Evolutionary conservation across 2,329 filamentous ascomycete genomes (phyloP), one percentile per base, ranked within the genome.

Genomic region (Cladophialophora yegresii): DNA sequence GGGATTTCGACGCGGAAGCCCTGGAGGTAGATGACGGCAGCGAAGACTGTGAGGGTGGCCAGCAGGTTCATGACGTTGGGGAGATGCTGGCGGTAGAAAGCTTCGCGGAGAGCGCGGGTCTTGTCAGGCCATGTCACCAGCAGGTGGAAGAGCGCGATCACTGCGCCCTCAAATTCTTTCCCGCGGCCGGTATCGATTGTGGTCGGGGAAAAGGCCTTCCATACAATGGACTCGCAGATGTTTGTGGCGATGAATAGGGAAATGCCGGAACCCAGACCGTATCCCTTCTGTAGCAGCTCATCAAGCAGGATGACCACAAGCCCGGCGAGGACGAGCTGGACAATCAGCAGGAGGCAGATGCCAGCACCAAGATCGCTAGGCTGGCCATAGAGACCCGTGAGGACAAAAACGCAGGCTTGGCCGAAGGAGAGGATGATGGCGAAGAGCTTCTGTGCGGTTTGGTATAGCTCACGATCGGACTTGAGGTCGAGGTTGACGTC

Each of bases 401-500:
- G 91, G 77, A 99, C 95, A 81, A 96, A 98, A 75, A 99, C 95
- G 73, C 93, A 96, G 75, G 93, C 93, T 78, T 96, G 96, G 73
- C 95, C 95, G 80, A 96, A 95, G 70, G 93, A 96, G 73, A 99
- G 87, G 77, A 99, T 96, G 77, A 99, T 96, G 73, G 95, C 95
- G 75, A 96, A 93, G 71, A 96, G 90, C 85, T 99, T 99, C 86
- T 99, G 95, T 62, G 96, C 95, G 70, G 93, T 99, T 85, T 99
- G 95, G 87, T 99, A 99, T 71, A 99, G 89, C 85, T 99, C 95
- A 81, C 95, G 95, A 82, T 99, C 95, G 80, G 93, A 95, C 87
- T 99, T 99, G 81, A 98, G 89, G 85, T 99, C 95, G 75, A 99
- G 91, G 87, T 99, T 98, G 85, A 99, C 93, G 79, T 99, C 95